phyloP scores from a whole-genome alignment of 2,329 filamentous ascomycete genomes.

The Podosphaera fusca region DNA sequence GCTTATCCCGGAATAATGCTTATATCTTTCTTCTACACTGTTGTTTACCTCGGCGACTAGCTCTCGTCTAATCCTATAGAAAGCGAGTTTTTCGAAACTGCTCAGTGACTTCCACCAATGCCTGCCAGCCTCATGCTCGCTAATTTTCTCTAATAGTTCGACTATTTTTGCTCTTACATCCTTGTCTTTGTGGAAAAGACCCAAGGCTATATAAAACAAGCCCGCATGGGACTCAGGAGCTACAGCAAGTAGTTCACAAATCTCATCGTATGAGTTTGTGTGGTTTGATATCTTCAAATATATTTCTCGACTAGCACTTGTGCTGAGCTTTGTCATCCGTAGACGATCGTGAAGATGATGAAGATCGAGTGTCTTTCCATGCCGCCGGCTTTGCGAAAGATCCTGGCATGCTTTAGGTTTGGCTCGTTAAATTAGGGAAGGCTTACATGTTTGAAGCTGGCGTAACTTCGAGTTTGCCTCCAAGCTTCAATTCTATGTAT shows the following conservation, averaged over 20 bases:
- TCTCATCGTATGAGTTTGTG: slow-evolving; percentile 61
- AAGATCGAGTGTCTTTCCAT: slow-evolving; percentile 63
- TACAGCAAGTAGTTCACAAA: slow-evolving; percentile 61
- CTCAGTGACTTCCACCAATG: slow-evolving; percentile 82
- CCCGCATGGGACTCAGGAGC: slow-evolving; percentile 71
- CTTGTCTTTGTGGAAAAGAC: slow-evolving; percentile 70
- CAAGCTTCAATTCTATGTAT: slow-evolving; percentile 88
- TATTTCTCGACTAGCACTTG: slow-evolving; percentile 56
- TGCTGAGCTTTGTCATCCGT: slow-evolving; percentile 54
- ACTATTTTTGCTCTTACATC: slow-evolving; percentile 59
- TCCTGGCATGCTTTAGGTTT: slow-evolving; percentile 23
- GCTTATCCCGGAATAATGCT: slow-evolving; percentile 6
- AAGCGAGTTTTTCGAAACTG: slow-evolving; percentile 71
- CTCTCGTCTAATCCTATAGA: slow-evolving; percentile 53
- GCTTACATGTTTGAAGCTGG: slow-evolving; percentile 68
- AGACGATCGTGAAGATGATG: slow-evolving; percentile 84
- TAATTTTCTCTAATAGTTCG: slow-evolving; percentile 59
- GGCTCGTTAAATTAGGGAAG: slow-evolving; percentile 7
- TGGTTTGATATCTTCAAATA: slow-evolving; percentile 60
- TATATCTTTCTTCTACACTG: slow-evolving; percentile 8
- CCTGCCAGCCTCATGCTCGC: slow-evolving; percentile 69
- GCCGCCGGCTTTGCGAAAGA: slow-evolving; percentile 37
- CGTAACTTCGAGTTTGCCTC: slow-evolving; percentile 88
- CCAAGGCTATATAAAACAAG: slow-evolving; percentile 74
- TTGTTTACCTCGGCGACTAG: slow-evolving; percentile 26